Percentiles rank a stretch among this genome's conserved stretches.
Evolutionary conservation across 2,329 filamentous ascomycete species (phyloP).

Genomic region (Aspergillus ustus): DNA sequence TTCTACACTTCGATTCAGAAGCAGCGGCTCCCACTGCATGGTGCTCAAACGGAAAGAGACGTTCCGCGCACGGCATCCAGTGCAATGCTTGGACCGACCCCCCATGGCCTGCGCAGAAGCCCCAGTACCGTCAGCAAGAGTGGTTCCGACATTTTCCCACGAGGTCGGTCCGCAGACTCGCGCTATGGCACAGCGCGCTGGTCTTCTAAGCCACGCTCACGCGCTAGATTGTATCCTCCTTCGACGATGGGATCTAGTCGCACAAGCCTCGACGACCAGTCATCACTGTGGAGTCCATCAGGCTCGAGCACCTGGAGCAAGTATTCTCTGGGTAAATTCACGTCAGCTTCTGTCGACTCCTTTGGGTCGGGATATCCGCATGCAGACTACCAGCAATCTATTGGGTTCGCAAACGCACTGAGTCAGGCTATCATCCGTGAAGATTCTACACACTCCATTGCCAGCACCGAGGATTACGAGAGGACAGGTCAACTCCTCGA

Average conservation of each 20-base stretch:
- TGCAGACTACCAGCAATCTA: slow-evolving; percentile 90
- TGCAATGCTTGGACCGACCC: slow-evolving; percentile 71
- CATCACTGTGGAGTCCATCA: slow-evolving; percentile 89
- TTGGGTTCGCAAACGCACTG: slow-evolving; percentile 94
- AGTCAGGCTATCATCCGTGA: slow-evolving; percentile 97
- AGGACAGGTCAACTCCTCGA: slow-evolving; percentile 73
- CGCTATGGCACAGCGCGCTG: slow-evolving; percentile 70
- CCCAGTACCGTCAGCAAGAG: slow-evolving; percentile 93
- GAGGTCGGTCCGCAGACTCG: slow-evolving; percentile 72
- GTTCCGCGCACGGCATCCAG: slow-evolving; percentile 51
- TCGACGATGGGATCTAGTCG: slow-evolving; percentile 87
- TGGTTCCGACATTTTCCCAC: slow-evolving; percentile 75
- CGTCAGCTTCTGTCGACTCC: slow-evolving; percentile 90
- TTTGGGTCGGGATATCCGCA: slow-evolving; percentile 76
- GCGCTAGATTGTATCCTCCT: slow-evolving; percentile 73
- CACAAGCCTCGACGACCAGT: slow-evolving; percentile 90
- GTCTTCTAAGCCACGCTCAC: slow-evolving; percentile 83
- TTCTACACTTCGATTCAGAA: slow-evolving; percentile 90
- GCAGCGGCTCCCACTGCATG: slow-evolving; percentile 83
- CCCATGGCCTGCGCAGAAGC: slow-evolving; percentile 75
- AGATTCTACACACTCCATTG: slow-evolving; percentile 58
- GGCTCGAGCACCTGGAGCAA: slow-evolving; percentile 95
- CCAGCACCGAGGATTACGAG: slow-evolving; percentile 63
- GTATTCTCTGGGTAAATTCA: slow-evolving; percentile 86
- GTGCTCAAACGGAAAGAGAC: slow-evolving; percentile 58